Percentiles rank a stretch among this genome's conserved stretches.
Evolutionary conservation across 192 early-diverging fungal genomes (phyloP).

Genomic region (Entomortierella parvispora): DNA sequence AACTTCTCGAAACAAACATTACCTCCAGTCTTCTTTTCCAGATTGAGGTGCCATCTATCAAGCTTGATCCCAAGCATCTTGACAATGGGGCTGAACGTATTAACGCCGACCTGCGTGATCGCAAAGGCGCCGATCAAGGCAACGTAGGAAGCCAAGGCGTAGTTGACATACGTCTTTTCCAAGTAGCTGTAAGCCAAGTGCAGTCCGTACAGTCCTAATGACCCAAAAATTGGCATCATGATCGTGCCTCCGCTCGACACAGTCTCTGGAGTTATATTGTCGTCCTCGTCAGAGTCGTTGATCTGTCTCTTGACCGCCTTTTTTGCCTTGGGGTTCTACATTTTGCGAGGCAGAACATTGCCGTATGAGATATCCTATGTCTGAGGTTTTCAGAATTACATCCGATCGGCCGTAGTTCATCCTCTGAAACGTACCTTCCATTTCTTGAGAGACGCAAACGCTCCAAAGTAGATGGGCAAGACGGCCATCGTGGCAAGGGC

Average conservation of each 20-base stretch:
- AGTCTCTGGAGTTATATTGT: slow-evolving; percentile 71
- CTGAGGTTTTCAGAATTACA: too few relatives aligned
- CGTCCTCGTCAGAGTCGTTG: slow-evolving; percentile 67
- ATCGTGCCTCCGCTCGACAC: slow-evolving; percentile 86
- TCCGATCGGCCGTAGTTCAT: too few relatives aligned
- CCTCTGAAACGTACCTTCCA: slow-evolving; percentile 62
- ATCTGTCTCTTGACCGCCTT: slow-evolving; percentile 42
- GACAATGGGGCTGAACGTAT: slow-evolving; percentile 53
- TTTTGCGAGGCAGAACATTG: background rate
- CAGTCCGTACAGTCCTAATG: slow-evolving; percentile 77
- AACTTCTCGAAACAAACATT: too few relatives aligned
- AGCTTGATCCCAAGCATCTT: slow-evolving; percentile 59
- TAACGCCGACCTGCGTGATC: slow-evolving; percentile 64
- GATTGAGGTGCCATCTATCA: slow-evolving; percentile 72
- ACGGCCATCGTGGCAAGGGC: slow-evolving; percentile 85
- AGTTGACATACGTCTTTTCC: slow-evolving; percentile 82
- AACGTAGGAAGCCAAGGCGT: slow-evolving; percentile 86
- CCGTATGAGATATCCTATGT: background rate
- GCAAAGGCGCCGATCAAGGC: slow-evolving; percentile 78
- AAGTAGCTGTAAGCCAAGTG: slow-evolving; percentile 85
- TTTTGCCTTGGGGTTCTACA: slow-evolving; percentile 51
- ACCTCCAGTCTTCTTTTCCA: slow-evolving; percentile 72
- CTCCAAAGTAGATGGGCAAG: slow-evolving; percentile 86
- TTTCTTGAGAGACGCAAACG: slow-evolving; percentile 71
- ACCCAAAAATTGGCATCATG: slow-evolving; percentile 90